These are phyloP conservation scores for Cryomyces antarcticus DNA, from an alignment of 495 filamentous ascomycete species.

Conservation along the genomic window DNA sequence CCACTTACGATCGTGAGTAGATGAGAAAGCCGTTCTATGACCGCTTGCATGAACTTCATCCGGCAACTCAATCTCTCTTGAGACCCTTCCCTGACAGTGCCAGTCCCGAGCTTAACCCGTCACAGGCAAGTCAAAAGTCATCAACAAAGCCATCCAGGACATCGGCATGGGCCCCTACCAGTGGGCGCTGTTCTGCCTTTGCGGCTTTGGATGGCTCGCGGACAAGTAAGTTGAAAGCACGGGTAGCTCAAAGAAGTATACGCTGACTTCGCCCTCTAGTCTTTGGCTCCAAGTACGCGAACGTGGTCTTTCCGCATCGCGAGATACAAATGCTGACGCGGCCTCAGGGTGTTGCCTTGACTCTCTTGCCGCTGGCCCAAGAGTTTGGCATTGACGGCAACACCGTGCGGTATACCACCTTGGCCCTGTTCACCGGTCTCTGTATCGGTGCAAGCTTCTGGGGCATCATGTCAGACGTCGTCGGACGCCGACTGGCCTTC, in stretches of 20 bases:
- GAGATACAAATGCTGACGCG: conserved; percentile 1
- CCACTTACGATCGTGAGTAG: conserved; percentile 33
- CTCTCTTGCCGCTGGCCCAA: conserved; percentile 26
- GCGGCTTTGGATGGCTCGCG: conserved; percentile 49
- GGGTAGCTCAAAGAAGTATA: conserved; percentile 13
- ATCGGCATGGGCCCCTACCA: conserved; percentile 52
- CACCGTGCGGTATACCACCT: conserved; percentile 33
- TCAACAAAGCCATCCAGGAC: conserved; percentile 35
- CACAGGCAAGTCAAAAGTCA: conserved; percentile 31
- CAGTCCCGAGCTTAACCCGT: not conserved
- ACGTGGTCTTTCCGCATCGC: not conserved
- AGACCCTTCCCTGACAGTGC: not conserved
- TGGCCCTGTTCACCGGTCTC: conserved; percentile 34
- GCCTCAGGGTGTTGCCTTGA: conserved; percentile 32
- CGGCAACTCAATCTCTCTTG: not conserved
- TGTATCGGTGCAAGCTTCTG: conserved; percentile 33
- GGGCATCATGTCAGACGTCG: conserved; percentile 32
- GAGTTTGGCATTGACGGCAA: conserved; percentile 32
- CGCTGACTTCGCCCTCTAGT: conserved; percentile 8
- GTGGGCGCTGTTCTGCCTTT: conserved; percentile 42
- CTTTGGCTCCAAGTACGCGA: conserved; percentile 1
- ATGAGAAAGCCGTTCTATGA: not conserved
- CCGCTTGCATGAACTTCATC: not conserved
- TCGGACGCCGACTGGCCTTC: conserved; percentile 34
- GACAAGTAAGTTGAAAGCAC: conserved; percentile 32